These are phyloP conservation scores for Trypanosoma vivax DNA, from an alignment of 208 protist species.

Conservation along the genomic window DNA sequence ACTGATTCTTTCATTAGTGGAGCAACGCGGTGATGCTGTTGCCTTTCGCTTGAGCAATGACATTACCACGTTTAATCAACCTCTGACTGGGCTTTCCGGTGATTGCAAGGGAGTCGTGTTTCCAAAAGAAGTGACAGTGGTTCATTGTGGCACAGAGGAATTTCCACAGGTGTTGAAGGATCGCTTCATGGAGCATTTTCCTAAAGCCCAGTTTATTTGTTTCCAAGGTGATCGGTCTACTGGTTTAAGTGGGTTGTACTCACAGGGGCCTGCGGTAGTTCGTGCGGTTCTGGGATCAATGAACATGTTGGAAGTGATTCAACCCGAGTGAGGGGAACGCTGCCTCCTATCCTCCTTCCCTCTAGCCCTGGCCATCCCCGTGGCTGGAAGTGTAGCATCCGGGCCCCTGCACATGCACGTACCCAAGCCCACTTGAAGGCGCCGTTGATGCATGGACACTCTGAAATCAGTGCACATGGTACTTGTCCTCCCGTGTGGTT, in stretches of 20 bases:
- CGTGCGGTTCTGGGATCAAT: slow-evolving; percentile 35
- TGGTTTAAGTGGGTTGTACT: slow-evolving; percentile 15
- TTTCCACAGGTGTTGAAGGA: slow-evolving; percentile 21
- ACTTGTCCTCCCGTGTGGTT: no score
- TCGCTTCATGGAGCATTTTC: slow-evolving; percentile 24
- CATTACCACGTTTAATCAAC: slow-evolving; percentile 20
- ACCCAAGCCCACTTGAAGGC: no score
- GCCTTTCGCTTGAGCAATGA: slow-evolving; percentile 39
- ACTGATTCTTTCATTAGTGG: slow-evolving; percentile 38
- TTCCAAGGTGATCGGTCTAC: slow-evolving; percentile 21
- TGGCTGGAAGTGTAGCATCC: no score
- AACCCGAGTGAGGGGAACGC: background rate
- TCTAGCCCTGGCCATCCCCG: no score
- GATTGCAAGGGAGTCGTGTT: slow-evolving; percentile 19
- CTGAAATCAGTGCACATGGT: no score
- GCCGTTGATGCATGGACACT: no score
- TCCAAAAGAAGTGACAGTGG: slow-evolving; percentile 37
- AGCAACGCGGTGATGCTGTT: slow-evolving; percentile 21
- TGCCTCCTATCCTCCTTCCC: background rate
- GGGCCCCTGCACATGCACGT: no score
- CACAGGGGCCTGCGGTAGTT: slow-evolving; percentile 11
- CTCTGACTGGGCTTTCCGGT: slow-evolving; percentile 13
- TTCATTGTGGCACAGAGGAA: slow-evolving; percentile 16
- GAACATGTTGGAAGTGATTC: slow-evolving; percentile 34
- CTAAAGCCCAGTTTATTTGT: slow-evolving; percentile 23